phyloP scores from a whole-genome alignment of 306 rosid genomes.

The Canavalia ensiformis region DNA sequence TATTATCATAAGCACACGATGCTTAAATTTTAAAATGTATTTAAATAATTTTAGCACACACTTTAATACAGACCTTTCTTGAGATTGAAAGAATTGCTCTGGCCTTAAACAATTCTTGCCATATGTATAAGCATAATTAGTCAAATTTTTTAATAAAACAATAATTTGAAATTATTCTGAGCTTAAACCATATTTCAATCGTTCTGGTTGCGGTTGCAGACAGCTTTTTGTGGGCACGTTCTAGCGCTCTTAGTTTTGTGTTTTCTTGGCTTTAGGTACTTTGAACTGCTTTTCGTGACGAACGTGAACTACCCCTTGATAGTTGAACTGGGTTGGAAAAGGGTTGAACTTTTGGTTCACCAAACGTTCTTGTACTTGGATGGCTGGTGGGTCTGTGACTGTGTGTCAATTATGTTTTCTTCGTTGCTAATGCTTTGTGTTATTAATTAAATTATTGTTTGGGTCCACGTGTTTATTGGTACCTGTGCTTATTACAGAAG shows the following conservation, averaged over 20 bases:
- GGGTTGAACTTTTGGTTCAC: conserved; percentile 50
- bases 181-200: background rate
- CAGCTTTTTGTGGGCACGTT: background rate
- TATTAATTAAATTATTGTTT: background rate
- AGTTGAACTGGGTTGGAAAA: conserved; percentile 37
- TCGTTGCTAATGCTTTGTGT: conserved; percentile 1
- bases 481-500: background rate
- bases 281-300: conserved; percentile 17
- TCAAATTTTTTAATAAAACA: too few species aligned
- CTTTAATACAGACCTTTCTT: too few species aligned
- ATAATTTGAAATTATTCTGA: background rate
- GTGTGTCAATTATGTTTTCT: conserved; percentile 1
- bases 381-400: conserved; percentile 45
- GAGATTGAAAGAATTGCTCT: too few species aligned
- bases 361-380: conserved; percentile 56
- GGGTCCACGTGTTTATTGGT: conserved; percentile 30
- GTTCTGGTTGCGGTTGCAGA: background rate
- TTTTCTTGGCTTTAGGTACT: conserved; percentile 22
- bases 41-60: too few species aligned
- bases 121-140: too few species aligned
- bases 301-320: conserved; percentile 10
- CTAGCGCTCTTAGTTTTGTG: background rate
- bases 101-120: too few species aligned
- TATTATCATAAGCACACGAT: too few species aligned
- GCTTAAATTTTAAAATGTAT: too few species aligned